Evolutionary conservation across 2,329 filamentous ascomycete genomes (phyloP).

Genomic region (Lachnellula occidentalis): DNA sequence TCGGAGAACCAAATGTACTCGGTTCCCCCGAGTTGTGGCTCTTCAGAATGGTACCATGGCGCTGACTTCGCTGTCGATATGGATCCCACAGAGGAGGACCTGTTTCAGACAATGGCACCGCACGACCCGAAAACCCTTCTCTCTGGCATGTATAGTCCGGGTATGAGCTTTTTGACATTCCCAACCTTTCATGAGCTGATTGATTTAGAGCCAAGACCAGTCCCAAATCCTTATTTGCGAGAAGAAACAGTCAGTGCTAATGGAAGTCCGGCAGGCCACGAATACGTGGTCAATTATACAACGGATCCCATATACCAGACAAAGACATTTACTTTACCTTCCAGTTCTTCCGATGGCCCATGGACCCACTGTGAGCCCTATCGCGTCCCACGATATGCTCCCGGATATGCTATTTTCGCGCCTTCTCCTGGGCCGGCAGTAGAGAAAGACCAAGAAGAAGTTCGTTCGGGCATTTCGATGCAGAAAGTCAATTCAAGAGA

Average conservation of each 20-base stretch:
- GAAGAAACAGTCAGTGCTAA: constrained; percentile 1
- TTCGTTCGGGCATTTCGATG: not conserved
- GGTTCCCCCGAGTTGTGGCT: constrained; percentile 7
- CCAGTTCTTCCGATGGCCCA: constrained; percentile 8
- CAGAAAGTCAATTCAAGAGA: not conserved
- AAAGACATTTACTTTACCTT: not conserved
- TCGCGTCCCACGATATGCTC: constrained; percentile 7
- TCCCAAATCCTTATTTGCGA: constrained; percentile 4
- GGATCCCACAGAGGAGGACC: constrained; percentile 6
- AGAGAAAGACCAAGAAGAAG: constrained; percentile 6
- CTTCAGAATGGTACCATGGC: constrained; percentile 6
- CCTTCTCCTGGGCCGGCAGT: constrained; percentile 16
- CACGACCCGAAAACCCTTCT: constrained; percentile 8
- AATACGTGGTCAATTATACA: constrained; percentile 5
- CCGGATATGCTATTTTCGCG: constrained; percentile 10
- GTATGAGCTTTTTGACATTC: not conserved
- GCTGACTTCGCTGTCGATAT: constrained; percentile 7
- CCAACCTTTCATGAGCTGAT: not conserved
- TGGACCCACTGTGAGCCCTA: constrained; percentile 15
- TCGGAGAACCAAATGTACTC: constrained; percentile 7
- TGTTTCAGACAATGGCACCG: constrained; percentile 2
- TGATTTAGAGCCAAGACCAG: constrained; percentile 1
- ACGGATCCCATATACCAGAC: not conserved
- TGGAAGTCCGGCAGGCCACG: constrained; percentile 1
- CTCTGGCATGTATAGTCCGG: constrained; percentile 5